These are phyloP conservation scores for Phytophthora lateralis DNA, from an alignment of 352 stramenopile species.

Conservation along the genomic window DNA sequence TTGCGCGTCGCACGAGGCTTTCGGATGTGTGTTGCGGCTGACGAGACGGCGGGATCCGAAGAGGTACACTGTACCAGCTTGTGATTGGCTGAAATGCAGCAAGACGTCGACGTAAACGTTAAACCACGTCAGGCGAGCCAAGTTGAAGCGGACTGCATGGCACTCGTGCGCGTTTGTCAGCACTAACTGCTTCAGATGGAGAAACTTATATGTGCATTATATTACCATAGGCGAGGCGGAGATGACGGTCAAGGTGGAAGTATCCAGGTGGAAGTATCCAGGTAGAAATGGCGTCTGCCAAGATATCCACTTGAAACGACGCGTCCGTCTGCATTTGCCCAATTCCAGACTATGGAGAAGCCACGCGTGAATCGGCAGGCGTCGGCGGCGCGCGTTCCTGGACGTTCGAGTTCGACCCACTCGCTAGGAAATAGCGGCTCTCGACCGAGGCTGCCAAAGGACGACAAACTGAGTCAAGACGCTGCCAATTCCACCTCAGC, in stretches of 20 bases:
- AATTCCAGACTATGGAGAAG: conserved; percentile 18
- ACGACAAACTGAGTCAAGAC: background rate
- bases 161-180: too few species aligned
- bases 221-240: too few species aligned
- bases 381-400: conserved; percentile 1
- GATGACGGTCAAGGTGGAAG: too few species aligned
- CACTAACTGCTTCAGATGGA: too few species aligned
- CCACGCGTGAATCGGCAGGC: background rate
- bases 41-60: conserved; percentile 1
- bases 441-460: background rate
- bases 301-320: conserved; percentile 1
- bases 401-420: background rate
- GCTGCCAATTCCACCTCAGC: background rate
- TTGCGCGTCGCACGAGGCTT: conserved; percentile 14
- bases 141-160: too few species aligned
- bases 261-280: too few species aligned
- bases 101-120: background rate
- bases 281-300: conserved; percentile 1
- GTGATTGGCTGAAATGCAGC: background rate
- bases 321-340: conserved; percentile 1
- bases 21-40: conserved; percentile 32
- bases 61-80: background rate
- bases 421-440: conserved; percentile 7
- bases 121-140: background rate
- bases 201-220: too few species aligned